Conservation (phyloP, 257 asterid genomes). For the Fraxinus americana region DNA sequence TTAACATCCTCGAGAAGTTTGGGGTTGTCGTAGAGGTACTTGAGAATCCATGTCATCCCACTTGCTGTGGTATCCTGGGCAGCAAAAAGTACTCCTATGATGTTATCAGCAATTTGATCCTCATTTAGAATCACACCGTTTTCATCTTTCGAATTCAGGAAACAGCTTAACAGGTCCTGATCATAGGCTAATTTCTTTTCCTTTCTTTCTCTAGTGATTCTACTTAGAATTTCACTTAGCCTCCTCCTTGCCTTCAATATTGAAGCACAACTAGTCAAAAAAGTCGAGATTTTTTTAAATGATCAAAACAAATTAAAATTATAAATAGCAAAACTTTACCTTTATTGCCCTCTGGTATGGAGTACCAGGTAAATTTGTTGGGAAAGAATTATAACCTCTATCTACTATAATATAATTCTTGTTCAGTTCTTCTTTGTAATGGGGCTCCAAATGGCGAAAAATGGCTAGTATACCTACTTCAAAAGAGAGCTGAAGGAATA, state of each 20-base stretch:
- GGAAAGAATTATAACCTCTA: conserved; percentile 80
- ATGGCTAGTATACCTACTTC: conserved; percentile 73
- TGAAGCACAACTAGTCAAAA: not conserved
- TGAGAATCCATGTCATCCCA: conserved; percentile 79
- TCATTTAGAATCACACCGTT: conserved; percentile 48
- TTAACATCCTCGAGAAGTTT: conserved; percentile 58
- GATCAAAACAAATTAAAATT: not conserved
- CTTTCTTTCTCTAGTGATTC: conserved; percentile 56
- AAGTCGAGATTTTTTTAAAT: not conserved
- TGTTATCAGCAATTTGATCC: conserved; percentile 76
- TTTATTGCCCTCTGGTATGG: conserved; percentile 54
- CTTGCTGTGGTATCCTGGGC: conserved; percentile 92
- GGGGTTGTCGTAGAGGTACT: conserved; percentile 69
- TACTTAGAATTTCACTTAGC: conserved; percentile 55
- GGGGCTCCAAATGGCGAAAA: conserved; percentile 60
- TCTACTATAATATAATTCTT: conserved; percentile 58
- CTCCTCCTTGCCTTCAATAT: conserved; percentile 71
- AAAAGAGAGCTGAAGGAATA: conserved; percentile 57
- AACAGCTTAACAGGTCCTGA: conserved; percentile 54
- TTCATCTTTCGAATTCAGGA: conserved; percentile 49
- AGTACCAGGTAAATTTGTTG: conserved; percentile 64
- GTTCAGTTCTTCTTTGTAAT: conserved; percentile 61
- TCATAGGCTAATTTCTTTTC: conserved; percentile 39
- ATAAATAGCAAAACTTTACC: conserved; percentile 34
- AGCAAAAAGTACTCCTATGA: conserved; percentile 84